phyloP scores from a whole-genome alignment of 352 stramenopile genomes.

The Globisporangium echinulatum region DNA sequence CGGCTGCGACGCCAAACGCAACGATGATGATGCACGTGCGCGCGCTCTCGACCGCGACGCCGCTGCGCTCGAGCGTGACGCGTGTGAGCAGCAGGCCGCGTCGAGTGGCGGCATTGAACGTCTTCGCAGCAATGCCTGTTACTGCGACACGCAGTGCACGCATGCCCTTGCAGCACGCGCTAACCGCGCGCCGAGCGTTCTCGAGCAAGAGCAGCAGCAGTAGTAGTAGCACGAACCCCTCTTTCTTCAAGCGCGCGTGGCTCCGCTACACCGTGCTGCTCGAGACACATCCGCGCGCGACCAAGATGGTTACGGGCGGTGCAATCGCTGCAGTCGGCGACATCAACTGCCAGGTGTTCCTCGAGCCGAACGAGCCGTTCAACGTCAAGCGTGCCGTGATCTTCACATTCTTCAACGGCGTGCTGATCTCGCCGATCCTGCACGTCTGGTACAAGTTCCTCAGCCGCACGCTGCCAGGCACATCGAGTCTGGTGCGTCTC shows the following conservation, averaged over 20 bases:
- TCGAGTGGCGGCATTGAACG: not conserved
- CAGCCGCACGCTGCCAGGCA: conserved; percentile 26
- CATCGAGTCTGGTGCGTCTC: conserved; percentile 18
- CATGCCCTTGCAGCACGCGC: not conserved
- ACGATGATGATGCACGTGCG: not conserved
- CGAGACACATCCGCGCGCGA: conserved; percentile 46
- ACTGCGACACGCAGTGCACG: not conserved
- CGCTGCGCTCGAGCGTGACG: conserved; percentile 1
- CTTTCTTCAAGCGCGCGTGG: conserved; percentile 32
- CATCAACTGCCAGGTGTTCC: conserved; percentile 58
- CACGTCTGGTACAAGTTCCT: conserved; percentile 78
- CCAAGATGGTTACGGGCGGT: conserved; percentile 60
- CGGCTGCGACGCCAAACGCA: too few relatives aligned
- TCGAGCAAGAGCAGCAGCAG: not conserved
- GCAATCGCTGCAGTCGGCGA: conserved; percentile 62
- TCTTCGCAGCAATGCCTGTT: not conserved
- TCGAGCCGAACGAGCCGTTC: conserved; percentile 28
- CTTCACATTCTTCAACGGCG: conserved; percentile 65
- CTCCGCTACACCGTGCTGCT: conserved; percentile 46
- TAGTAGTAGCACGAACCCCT: not conserved
- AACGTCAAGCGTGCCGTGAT: conserved; percentile 45
- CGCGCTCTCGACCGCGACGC: not conserved
- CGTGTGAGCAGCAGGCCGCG: not conserved
- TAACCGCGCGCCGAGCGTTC: not conserved
- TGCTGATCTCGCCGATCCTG: conserved; percentile 64